Evolutionary conservation across 768 basidiomycete genomes (phyloP).

Genomic region (Lactifluus hygrophoroides): DNA sequence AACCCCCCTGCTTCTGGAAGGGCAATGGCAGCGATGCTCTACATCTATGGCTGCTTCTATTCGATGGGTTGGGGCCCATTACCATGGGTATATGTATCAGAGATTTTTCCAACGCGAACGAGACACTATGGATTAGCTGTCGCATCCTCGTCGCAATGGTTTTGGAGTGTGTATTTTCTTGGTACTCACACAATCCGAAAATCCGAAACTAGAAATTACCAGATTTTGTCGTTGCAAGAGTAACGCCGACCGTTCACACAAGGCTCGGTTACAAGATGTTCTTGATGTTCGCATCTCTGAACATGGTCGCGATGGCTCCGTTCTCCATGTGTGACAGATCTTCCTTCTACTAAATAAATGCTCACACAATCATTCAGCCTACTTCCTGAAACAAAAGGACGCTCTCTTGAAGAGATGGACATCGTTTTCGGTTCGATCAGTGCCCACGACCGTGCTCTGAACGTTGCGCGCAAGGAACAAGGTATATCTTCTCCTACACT

Average conservation of each 20-base stretch:
- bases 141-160: conserved; percentile 74
- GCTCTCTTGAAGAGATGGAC: conserved; percentile 45
- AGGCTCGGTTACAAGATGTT: conserved; percentile 66
- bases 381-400: conserved; percentile 36
- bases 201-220: neutral
- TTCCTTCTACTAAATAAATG: neutral
- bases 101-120: conserved; percentile 83
- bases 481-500: conserved; percentile 17
- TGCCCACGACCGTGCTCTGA: conserved; percentile 42
- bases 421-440: conserved; percentile 51
- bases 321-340: conserved; percentile 48
- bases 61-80: conserved; percentile 78
- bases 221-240: conserved; percentile 69
- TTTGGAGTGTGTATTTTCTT: conserved; percentile 53
- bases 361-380: conserved; percentile 19
- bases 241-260: conserved; percentile 55
- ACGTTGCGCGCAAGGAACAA: conserved; percentile 42
- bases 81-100: conserved; percentile 55
- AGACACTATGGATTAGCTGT: conserved; percentile 71
- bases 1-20: conserved; percentile 43
- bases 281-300: conserved; percentile 68
- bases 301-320: conserved; percentile 57
- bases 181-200: neutral
- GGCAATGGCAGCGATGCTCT: conserved; percentile 81
- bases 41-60: conserved; percentile 83